These are phyloP conservation scores for Agrostemma githago DNA, from an alignment of 148 eudicot genomes.

Conservation along the genomic window DNA sequence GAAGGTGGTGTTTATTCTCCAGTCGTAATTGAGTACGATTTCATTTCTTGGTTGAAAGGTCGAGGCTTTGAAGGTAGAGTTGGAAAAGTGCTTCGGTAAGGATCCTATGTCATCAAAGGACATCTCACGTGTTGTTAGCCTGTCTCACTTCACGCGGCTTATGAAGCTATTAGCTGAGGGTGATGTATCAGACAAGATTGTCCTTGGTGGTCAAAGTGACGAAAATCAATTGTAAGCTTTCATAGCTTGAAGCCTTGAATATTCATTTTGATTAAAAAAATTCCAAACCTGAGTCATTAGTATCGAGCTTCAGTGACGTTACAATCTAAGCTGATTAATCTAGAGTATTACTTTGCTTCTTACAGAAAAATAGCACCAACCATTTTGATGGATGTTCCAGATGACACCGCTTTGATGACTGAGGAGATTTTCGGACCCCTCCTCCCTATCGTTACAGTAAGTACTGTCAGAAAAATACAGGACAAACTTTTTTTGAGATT, in stretches of 20 bases:
- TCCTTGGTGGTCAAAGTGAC: slow-evolving; percentile 55
- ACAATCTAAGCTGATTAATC: background rate
- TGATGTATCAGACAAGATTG: slow-evolving; percentile 41
- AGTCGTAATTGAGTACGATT: slow-evolving; percentile 9
- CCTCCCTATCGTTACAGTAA: slow-evolving; percentile 65
- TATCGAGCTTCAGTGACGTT: background rate
- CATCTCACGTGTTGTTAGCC: slow-evolving; percentile 46
- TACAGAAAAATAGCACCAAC: slow-evolving; percentile 61
- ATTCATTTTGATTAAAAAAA: no score
- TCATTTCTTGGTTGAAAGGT: slow-evolving; percentile 32
- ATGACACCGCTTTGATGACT: slow-evolving; percentile 45
- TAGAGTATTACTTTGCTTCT: background rate
- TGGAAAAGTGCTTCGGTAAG: slow-evolving; percentile 42
- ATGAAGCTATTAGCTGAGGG: slow-evolving; percentile 44
- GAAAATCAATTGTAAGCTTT: slow-evolving; percentile 43
- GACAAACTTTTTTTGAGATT: background rate
- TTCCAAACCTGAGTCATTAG: background rate
- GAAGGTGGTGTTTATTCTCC: background rate
- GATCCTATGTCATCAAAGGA: slow-evolving; percentile 49
- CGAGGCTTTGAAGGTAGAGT: slow-evolving; percentile 39
- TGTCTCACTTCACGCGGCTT: slow-evolving; percentile 47
- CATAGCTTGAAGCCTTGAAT: background rate
- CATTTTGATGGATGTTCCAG: slow-evolving; percentile 54
- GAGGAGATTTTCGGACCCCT: slow-evolving; percentile 84
- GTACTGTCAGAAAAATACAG: slow-evolving; percentile 16